Evolutionary conservation across 2,329 filamentous ascomycete genomes (phyloP).

Genomic region (Elsinoe batatas): DNA sequence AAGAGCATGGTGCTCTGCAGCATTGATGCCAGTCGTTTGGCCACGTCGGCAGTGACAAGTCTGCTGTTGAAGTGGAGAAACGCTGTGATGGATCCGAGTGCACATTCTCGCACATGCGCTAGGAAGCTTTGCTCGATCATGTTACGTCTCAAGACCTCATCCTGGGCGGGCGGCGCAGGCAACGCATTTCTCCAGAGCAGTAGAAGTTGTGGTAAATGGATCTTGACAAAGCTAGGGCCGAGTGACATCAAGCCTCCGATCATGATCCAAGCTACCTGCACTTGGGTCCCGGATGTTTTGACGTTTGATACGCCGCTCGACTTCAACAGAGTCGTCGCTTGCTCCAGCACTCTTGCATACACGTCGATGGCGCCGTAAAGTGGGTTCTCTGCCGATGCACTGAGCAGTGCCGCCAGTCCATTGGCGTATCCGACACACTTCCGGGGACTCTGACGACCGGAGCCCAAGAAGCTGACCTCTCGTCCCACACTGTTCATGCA

Average conservation of each 20-base stretch:
- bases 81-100: constrained; percentile 78
- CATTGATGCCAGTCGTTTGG: constrained; percentile 86
- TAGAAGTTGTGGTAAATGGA: constrained; percentile 86
- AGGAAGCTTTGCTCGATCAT: constrained; percentile 85
- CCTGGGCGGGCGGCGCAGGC: constrained; percentile 85
- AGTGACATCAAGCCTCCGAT: constrained; percentile 95
- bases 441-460: constrained; percentile 66
- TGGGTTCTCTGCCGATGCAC: constrained; percentile 77
- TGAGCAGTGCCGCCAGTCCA: constrained; percentile 80
- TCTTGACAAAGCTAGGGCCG: constrained; percentile 97
- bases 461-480: constrained; percentile 68
- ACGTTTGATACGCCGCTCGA: constrained; percentile 85
- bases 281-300: constrained; percentile 82
- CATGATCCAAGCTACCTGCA: constrained; percentile 95
- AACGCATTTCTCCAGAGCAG: constrained; percentile 95
- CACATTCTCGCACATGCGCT: constrained; percentile 89
- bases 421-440: constrained; percentile 86
- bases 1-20: constrained; percentile 89
- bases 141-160: constrained; percentile 75
- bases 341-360: constrained; percentile 80
- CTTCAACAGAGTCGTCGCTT: constrained; percentile 86
- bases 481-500: constrained; percentile 92
- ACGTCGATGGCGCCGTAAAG: constrained; percentile 93
- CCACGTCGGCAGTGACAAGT: constrained; percentile 84
- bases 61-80: constrained; percentile 92